These are phyloP conservation scores for Fusarium concolor DNA, from an alignment of 2,329 filamentous ascomycete species.

Conservation along the genomic window DNA sequence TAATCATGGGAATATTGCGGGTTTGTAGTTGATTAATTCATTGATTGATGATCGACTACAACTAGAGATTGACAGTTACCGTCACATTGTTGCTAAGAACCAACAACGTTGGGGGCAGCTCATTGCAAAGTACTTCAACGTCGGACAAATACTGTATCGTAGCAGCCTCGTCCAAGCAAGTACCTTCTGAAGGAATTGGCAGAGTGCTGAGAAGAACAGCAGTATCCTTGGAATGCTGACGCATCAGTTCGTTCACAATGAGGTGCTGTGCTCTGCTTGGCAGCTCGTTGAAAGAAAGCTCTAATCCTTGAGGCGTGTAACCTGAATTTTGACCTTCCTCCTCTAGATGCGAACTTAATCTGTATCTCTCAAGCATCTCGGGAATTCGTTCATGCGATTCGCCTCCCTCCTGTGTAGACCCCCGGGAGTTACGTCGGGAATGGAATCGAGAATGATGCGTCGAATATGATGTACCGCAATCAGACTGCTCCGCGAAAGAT, in stretches of 20 bases:
- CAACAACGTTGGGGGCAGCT: constrained; percentile 79
- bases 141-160: constrained; percentile 81
- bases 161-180: constrained; percentile 74
- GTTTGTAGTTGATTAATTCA: constrained; percentile 13
- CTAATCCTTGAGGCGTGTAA: constrained; percentile 70
- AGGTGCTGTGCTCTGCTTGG: constrained; percentile 87
- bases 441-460: constrained; percentile 45
- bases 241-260: constrained; percentile 87
- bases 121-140: constrained; percentile 81
- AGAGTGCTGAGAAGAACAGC: constrained; percentile 87
- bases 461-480: constrained; percentile 36
- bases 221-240: constrained; percentile 73
- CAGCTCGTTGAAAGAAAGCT: constrained; percentile 87
- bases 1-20: constrained; percentile 36
- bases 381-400: constrained; percentile 58
- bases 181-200: constrained; percentile 83
- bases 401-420: constrained; percentile 46
- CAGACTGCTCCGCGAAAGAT: constrained; percentile 66
- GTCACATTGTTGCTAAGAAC: constrained; percentile 93
- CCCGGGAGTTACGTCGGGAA: constrained; percentile 54
- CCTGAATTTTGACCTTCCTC: constrained; percentile 52
- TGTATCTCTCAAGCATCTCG: constrained; percentile 58
- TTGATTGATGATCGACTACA: constrained; percentile 2
- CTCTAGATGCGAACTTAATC: constrained; percentile 36
- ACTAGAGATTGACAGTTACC: constrained; percentile 78